These are phyloP conservation scores for Vitis cinerea DNA, from an alignment of 164 flowering plant species.

Conservation along the genomic window DNA sequence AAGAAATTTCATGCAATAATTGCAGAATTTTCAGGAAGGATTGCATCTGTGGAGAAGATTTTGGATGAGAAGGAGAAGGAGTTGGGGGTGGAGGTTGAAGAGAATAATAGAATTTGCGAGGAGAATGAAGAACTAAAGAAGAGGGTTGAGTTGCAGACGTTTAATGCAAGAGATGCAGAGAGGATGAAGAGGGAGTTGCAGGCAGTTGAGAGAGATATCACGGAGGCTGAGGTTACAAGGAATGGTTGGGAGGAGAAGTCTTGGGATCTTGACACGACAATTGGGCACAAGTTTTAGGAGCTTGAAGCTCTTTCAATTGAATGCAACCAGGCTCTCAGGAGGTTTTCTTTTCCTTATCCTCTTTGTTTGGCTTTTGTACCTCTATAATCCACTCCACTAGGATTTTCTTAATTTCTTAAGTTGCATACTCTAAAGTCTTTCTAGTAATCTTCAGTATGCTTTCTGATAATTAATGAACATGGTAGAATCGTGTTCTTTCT, in stretches of 20 bases:
- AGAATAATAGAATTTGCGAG: conserved; percentile 48
- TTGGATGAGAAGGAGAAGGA: conserved; percentile 69
- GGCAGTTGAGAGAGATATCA: conserved; percentile 81
- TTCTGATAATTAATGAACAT: too few relatives aligned
- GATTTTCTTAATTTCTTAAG: too few relatives aligned
- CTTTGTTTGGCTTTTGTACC: neutral
- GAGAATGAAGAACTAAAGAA: conserved; percentile 85
- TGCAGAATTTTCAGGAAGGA: conserved; percentile 26
- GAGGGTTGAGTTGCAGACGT: conserved; percentile 60
- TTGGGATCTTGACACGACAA: conserved; percentile 63
- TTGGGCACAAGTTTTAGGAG: conserved; percentile 65
- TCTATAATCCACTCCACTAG: too few relatives aligned
- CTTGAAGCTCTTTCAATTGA: conserved; percentile 63
- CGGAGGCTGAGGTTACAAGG: conserved; percentile 65
- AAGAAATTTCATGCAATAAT: conserved; percentile 60
- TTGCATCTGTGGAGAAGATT: conserved; percentile 37
- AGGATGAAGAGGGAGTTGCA: conserved; percentile 91
- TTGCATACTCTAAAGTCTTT: too few relatives aligned
- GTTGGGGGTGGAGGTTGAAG: conserved; percentile 42
- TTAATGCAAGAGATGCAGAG: conserved; percentile 80
- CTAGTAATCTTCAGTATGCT: too few relatives aligned
- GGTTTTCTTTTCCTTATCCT: conserved; percentile 11
- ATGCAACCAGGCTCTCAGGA: conserved; percentile 72
- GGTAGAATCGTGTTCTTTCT: too few relatives aligned
- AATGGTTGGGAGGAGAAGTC: conserved; percentile 81